These are phyloP conservation scores for Knoxia roxburghii DNA, from an alignment of 257 asterid species.

Conservation along the genomic window DNA sequence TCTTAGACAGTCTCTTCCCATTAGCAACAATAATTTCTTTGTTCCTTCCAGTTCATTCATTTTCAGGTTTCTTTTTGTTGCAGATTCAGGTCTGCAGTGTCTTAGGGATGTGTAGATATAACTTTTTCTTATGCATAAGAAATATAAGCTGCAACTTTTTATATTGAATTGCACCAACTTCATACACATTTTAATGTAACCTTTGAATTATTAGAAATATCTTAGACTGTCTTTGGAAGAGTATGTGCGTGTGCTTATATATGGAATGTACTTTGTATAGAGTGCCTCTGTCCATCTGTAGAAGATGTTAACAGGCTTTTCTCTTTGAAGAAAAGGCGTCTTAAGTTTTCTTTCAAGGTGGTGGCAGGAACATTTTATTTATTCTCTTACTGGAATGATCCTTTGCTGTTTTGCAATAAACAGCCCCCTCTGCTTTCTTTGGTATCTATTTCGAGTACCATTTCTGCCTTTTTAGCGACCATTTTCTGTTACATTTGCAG, in stretches of 20 bases:
- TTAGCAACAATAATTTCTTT: background rate
- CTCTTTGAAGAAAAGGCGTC: background rate
- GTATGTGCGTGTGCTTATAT: background rate
- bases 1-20: background rate
- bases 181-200: background rate
- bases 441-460: too few species aligned
- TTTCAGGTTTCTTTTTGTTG: background rate
- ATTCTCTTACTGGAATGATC: background rate
- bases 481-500: conserved; percentile 39
- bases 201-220: too few species aligned
- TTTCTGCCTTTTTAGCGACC: conserved; percentile 15
- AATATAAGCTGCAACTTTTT: background rate
- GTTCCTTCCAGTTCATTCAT: background rate
- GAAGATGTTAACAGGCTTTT: background rate
- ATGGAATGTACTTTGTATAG: background rate
- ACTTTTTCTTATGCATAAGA: too few species aligned
- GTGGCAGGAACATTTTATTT: background rate
- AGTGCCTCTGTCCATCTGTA: background rate
- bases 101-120: background rate
- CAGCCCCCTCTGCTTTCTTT: background rate
- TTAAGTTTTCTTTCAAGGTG: background rate
- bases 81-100: background rate
- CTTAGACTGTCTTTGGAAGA: too few species aligned
- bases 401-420: background rate
- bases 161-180: background rate